Percentiles rank a stretch among this genome's conserved stretches.
Evolutionary conservation across 495 filamentous ascomycete genomes (phyloP).

Genomic region (Amphirosellinia nigrospora): DNA sequence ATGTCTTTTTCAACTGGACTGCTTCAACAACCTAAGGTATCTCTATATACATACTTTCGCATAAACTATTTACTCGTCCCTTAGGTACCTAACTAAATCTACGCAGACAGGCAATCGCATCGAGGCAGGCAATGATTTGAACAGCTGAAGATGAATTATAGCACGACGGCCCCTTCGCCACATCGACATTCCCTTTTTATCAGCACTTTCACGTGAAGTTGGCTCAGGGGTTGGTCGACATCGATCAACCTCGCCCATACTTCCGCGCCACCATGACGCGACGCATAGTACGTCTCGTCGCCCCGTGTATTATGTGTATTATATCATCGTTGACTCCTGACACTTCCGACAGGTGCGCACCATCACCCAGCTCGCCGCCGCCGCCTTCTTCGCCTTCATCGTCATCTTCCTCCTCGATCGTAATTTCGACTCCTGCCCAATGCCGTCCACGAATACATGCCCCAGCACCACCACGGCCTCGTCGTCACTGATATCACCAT

Average conservation of each 20-base stretch:
- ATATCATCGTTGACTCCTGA: neutral
- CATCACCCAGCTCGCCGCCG: conserved; percentile 74
- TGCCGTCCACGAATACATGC: conserved; percentile 80
- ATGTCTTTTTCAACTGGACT: neutral
- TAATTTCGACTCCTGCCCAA: conserved; percentile 82
- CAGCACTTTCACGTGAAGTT: conserved; percentile 23
- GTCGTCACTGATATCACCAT: conserved; percentile 92
- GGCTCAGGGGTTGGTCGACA: conserved; percentile 15
- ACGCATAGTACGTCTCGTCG: conserved; percentile 48
- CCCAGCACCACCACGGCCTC: conserved; percentile 77
- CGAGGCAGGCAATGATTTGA: conserved; percentile 17
- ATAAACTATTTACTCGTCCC: neutral
- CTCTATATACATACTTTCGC: neutral
- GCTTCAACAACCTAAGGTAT: neutral
- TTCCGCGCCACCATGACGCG: conserved; percentile 49
- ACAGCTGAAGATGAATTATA: conserved; percentile 26
- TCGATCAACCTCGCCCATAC: conserved; percentile 31
- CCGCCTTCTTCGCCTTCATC: conserved; percentile 69
- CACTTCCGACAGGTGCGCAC: conserved; percentile 71
- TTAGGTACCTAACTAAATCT: neutral
- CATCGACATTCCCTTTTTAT: conserved; percentile 11
- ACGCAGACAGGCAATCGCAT: neutral
- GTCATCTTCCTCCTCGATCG: conserved; percentile 80
- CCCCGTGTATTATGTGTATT: neutral
- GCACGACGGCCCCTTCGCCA: conserved; percentile 18